Percentiles rank a stretch among this genome's conserved stretches.
These are phyloP conservation scores for Luffa acutangula DNA, from an alignment of 306 rosid genomes.

Conservation along the genomic window DNA sequence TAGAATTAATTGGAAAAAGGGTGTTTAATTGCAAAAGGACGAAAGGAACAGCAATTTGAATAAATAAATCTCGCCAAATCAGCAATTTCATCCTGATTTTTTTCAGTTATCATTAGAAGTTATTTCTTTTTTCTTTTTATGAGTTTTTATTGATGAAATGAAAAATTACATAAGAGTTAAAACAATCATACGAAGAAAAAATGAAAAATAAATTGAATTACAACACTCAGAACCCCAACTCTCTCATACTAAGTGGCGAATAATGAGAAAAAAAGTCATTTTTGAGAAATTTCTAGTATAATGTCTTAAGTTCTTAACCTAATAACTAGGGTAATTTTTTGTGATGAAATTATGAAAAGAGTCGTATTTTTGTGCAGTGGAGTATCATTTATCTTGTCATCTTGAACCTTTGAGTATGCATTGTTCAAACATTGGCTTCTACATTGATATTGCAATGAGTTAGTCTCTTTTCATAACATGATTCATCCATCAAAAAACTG, in stretches of 20 bases:
- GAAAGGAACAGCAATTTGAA: neutral
- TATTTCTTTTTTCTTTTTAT: neutral
- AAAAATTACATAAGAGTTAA: too few species aligned
- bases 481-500: too few species aligned
- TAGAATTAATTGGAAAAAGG: neutral
- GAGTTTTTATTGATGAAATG: too few species aligned
- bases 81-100: neutral
- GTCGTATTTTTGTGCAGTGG: neutral
- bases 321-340: neutral
- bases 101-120: neutral
- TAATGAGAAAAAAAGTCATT: too few species aligned
- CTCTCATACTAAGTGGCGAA: too few species aligned
- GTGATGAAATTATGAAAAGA: neutral
- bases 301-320: neutral
- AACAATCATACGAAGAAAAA: too few species aligned
- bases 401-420: neutral
- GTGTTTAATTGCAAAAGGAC: neutral
- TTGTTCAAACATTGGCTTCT: neutral
- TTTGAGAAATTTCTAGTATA: neutral
- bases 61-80: neutral
- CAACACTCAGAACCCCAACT: too few species aligned
- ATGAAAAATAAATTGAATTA: too few species aligned
- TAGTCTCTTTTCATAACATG: neutral
- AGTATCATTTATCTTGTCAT: neutral
- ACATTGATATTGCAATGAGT: neutral